phyloP scores from a whole-genome alignment of 2,329 filamentous ascomycete species.

The Geoglossum cookeanum region DNA sequence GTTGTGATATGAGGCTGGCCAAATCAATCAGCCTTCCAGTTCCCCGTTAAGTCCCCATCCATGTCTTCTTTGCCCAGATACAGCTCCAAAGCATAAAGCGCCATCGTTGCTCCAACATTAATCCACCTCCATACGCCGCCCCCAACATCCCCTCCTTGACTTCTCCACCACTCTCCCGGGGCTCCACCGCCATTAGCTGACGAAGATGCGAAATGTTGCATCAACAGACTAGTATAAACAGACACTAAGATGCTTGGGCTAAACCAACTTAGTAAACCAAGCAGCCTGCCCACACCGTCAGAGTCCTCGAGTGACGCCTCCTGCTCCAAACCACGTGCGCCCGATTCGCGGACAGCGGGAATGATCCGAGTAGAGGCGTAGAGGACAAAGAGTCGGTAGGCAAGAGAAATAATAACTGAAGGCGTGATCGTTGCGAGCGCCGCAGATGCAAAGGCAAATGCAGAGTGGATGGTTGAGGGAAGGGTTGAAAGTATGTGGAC shows the following conservation, averaged over 20 bases:
- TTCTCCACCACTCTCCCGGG: constrained; percentile 50
- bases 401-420: constrained; percentile 84
- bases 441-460: constrained; percentile 69
- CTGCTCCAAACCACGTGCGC: constrained; percentile 62
- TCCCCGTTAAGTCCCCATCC: constrained; percentile 49
- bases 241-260: constrained; percentile 86
- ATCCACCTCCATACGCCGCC: constrained; percentile 88
- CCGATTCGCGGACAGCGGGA: constrained; percentile 73
- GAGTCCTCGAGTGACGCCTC: constrained; percentile 73
- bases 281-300: constrained; percentile 59
- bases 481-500: constrained; percentile 66
- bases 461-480: constrained; percentile 67
- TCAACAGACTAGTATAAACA: constrained; percentile 84
- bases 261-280: constrained; percentile 82
- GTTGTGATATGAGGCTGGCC: neutral
- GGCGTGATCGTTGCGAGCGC: constrained; percentile 92
- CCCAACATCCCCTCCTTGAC: constrained; percentile 61
- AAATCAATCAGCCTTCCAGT: constrained; percentile 83
- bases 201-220: constrained; percentile 82
- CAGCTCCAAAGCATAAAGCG: constrained; percentile 74
- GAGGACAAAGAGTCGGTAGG: constrained; percentile 85
- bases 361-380: constrained; percentile 94
- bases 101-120: constrained; percentile 78
- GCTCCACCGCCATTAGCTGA: constrained; percentile 35
- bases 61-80: constrained; percentile 70